A percentile compares a stretch with the other conserved stretches of the same genome.
These are phyloP conservation scores for Saccharomycopsis sp. DNA, from an alignment of 805 yeast genomes.

Conservation along the genomic window DNA sequence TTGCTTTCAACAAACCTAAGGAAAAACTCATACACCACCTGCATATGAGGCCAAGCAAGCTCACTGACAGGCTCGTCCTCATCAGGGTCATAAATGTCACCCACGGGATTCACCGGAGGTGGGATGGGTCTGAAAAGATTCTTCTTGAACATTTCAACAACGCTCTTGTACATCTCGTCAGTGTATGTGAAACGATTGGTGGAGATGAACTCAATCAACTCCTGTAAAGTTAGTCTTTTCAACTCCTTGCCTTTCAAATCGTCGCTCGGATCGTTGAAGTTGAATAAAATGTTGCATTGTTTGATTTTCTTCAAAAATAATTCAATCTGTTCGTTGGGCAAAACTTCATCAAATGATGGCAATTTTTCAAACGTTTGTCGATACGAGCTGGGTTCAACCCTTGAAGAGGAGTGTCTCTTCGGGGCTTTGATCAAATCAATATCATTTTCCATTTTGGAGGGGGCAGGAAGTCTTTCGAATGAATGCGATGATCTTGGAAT, in stretches of 20 bases:
- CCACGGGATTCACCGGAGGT: conserved; percentile 95
- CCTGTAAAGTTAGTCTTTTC: conserved; percentile 79
- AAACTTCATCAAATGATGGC: conserved; percentile 83
- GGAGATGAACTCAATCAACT: conserved; percentile 79
- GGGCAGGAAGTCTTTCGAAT: conserved; percentile 49
- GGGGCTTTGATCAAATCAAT: conserved; percentile 80
- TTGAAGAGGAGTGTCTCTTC: conserved; percentile 83
- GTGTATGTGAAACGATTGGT: conserved; percentile 77
- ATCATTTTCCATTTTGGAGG: conserved; percentile 57
- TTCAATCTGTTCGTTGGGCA: conserved; percentile 69
- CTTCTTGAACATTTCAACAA: conserved; percentile 79
- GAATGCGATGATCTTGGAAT: conserved; percentile 41
- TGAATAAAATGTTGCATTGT: conserved; percentile 91
- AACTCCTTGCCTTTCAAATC: conserved; percentile 91
- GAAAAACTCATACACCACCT: conserved; percentile 89
- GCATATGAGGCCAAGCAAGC: conserved; percentile 99
- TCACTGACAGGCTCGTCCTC: conserved; percentile 97
- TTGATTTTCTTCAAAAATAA: conserved; percentile 82
- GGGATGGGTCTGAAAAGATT: conserved; percentile 94
- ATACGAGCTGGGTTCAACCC: conserved; percentile 72
- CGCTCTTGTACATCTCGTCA: conserved; percentile 82
- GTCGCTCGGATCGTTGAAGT: conserved; percentile 85
- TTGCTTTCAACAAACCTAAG: conserved; percentile 88
- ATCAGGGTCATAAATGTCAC: conserved; percentile 94
- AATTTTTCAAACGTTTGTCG: conserved; percentile 60